These are phyloP conservation scores for Kodamaea suecica DNA, from an alignment of 1,139 yeast species.

Conservation along the genomic window DNA sequence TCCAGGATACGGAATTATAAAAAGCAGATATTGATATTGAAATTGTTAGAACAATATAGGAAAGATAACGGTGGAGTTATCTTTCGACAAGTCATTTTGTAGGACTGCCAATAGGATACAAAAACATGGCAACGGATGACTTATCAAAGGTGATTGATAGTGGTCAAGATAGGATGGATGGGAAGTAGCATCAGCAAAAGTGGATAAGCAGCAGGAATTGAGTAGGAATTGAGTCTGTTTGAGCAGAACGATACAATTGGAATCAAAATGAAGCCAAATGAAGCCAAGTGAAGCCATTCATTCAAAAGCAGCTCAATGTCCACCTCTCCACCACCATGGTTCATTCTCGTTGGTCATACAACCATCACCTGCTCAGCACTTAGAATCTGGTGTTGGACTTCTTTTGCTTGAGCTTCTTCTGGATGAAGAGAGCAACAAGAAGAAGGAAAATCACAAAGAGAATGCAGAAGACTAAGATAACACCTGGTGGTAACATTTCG, in stretches of 20 bases:
- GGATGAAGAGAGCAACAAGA: conserved; percentile 33
- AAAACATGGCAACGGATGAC: too few relatives aligned
- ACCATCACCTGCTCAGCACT: conserved; percentile 10
- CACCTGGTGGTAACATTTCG: conserved; percentile 51
- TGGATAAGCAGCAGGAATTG: too few relatives aligned
- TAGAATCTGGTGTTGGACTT: conserved; percentile 51
- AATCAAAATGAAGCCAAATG: too few relatives aligned
- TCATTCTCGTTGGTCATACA: not conserved
- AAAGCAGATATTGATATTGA: conserved; percentile 1
- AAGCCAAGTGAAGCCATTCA: too few relatives aligned
- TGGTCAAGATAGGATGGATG: too few relatives aligned
- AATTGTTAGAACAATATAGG: not conserved
- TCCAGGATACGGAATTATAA: conserved; percentile 5
- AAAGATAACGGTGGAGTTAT: not conserved
- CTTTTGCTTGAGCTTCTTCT: conserved; percentile 40
- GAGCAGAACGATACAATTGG: too few relatives aligned
- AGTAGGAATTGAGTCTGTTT: too few relatives aligned
- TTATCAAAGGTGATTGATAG: too few relatives aligned
- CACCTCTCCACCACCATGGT: too few relatives aligned
- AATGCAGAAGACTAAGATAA: conserved; percentile 49
- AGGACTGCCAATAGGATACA: not conserved
- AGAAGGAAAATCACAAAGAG: conserved; percentile 42
- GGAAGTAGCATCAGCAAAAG: too few relatives aligned
- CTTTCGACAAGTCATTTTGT: not conserved
- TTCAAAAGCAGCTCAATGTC: too few relatives aligned